Percentiles rank a stretch among this genome's conserved stretches.
These are phyloP conservation scores for Hylodesmum podocarpum DNA, from an alignment of 306 rosid genomes.

Conservation along the genomic window DNA sequence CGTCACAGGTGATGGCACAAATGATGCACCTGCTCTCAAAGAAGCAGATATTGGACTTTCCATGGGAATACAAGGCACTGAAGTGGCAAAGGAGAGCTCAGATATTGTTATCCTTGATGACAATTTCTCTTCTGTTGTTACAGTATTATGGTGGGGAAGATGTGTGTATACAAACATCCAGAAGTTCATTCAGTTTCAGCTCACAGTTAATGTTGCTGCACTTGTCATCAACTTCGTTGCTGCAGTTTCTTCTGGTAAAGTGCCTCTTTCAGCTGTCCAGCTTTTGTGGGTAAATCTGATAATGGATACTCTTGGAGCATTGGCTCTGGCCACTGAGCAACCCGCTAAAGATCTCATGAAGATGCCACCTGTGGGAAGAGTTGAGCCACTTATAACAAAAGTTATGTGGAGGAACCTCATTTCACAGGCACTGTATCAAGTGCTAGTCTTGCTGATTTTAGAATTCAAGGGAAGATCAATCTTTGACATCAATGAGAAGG, in stretches of 20 bases:
- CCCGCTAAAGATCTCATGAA: constrained; percentile 1
- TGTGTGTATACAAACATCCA: neutral
- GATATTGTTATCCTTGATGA: constrained; percentile 12
- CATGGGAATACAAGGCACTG: constrained; percentile 12
- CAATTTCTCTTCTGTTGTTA: neutral
- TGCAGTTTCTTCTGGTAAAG: constrained; percentile 5
- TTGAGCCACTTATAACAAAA: neutral
- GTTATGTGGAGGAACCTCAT: constrained; percentile 10
- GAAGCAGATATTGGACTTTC: constrained; percentile 12
- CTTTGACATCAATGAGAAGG: neutral
- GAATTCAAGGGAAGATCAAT: constrained; percentile 10
- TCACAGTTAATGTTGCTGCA: neutral
- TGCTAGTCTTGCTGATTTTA: neutral
- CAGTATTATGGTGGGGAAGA: neutral
- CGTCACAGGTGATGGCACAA: constrained; percentile 4
- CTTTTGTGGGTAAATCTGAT: constrained; percentile 14
- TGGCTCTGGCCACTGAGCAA: constrained; percentile 9
- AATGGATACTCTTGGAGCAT: constrained; percentile 4
- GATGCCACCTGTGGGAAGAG: neutral
- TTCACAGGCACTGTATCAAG: constrained; percentile 2
- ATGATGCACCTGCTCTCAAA: neutral
- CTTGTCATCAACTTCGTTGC: constrained; percentile 11
- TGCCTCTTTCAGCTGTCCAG: neutral
- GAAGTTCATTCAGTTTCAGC: constrained; percentile 19
- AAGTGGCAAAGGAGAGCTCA: constrained; percentile 14